A percentile compares a stretch with the other conserved stretches of the same genome.
Conservation (phyloP, 495 filamentous ascomycete genomes). For the Collariella sp. region DNA sequence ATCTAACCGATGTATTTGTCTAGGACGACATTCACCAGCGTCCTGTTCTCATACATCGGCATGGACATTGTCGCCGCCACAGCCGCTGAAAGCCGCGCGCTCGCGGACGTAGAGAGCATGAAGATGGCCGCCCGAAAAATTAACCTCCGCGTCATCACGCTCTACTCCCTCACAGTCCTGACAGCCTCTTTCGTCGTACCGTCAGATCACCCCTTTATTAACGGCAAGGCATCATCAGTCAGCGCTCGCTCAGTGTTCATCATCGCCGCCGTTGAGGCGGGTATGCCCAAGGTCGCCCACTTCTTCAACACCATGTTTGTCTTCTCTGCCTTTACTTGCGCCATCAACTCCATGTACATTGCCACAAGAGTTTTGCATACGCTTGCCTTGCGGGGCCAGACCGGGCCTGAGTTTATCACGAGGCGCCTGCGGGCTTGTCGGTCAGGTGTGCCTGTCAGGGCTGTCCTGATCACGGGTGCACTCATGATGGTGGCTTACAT, state of each 20-base stretch:
- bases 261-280: conserved; percentile 38
- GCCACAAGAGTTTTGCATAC: conserved; percentile 40
- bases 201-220: conserved; percentile 37
- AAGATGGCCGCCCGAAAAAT: conserved; percentile 45
- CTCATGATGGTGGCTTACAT: conserved; percentile 43
- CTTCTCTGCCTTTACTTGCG: conserved; percentile 41
- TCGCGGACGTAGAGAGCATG: conserved; percentile 40
- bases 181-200: conserved; percentile 39
- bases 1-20: background rate
- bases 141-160: conserved; percentile 35
- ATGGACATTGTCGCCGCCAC: conserved; percentile 43
- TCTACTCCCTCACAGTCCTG: conserved; percentile 38
- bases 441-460: conserved; percentile 42
- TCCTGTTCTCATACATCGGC: conserved; percentile 42
- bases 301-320: conserved; percentile 45
- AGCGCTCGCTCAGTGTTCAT: conserved; percentile 37
- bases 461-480: conserved; percentile 39
- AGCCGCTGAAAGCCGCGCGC: conserved; percentile 39
- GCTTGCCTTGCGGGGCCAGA: conserved; percentile 35
- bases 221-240: conserved; percentile 34
- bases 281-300: conserved; percentile 31
- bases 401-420: conserved; percentile 33
- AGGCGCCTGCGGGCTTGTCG: conserved; percentile 24
- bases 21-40: conserved; percentile 37
- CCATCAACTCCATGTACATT: conserved; percentile 40